Conservation (phyloP, 108 stramenopile genomes). For the Discostella stelligeroides region DNA sequence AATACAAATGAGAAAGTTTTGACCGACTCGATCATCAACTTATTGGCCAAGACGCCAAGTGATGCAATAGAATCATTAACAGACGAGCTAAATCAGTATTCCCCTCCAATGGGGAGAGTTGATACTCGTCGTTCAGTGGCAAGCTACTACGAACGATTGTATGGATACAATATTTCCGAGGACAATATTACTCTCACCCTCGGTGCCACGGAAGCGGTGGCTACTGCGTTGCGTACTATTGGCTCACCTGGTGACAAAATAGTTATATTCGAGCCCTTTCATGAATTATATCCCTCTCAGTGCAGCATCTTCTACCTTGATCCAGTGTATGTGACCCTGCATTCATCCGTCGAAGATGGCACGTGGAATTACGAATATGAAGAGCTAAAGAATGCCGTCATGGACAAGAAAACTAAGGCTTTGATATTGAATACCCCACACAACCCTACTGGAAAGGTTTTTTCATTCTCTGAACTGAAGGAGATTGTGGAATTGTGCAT, state of each 20-base stretch:
- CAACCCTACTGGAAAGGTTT: conserved; percentile 96
- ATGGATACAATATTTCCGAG: conserved; percentile 50
- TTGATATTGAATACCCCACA: conserved; percentile 93
- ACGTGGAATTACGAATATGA: conserved; percentile 58
- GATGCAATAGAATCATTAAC: conserved; percentile 4
- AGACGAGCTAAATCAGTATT: conserved; percentile 76
- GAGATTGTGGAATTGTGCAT: conserved; percentile 62
- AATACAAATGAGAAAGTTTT: conserved; percentile 18
- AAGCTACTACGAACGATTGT: conserved; percentile 60
- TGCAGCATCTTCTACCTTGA: conserved; percentile 67
- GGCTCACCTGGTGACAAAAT: conserved; percentile 69
- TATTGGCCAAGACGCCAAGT: conserved; percentile 16
- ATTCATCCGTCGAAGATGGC: conserved; percentile 23
- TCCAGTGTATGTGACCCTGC: conserved; percentile 59
- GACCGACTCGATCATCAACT: conserved; percentile 16
- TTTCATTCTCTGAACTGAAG: conserved; percentile 70
- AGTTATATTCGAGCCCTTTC: conserved; percentile 77
- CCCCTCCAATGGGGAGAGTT: conserved; percentile 66
- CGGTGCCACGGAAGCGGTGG: conserved; percentile 76
- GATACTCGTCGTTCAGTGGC: conserved; percentile 60
- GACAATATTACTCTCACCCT: conserved; percentile 69
- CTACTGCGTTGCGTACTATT: conserved; percentile 64
- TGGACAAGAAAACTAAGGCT: conserved; percentile 46
- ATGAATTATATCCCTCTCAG: conserved; percentile 76
- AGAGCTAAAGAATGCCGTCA: conserved; percentile 58